Percentiles rank a stretch among this genome's conserved stretches.
Conservation (phyloP, 495 filamentous ascomycete species). For the Podospora tetraspora region DNA sequence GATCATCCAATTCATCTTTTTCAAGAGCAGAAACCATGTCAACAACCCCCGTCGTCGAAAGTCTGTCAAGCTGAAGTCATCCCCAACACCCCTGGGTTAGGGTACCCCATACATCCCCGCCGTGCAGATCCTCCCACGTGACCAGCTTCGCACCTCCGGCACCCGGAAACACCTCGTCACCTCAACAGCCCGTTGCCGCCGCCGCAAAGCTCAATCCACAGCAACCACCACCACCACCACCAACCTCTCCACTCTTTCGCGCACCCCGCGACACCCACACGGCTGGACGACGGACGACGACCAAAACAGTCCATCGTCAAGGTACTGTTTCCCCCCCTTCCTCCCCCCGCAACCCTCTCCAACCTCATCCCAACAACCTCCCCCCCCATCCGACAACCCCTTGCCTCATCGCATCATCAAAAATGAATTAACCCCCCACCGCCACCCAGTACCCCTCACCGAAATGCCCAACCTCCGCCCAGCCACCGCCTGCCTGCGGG, state of each 20-base stretch:
- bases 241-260: conserved; percentile 10
- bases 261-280: neutral
- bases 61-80: neutral
- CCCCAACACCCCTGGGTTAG: neutral
- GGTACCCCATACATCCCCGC: neutral
- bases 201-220: conserved; percentile 1
- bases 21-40: neutral
- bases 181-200: neutral
- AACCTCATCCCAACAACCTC: neutral
- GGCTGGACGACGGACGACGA: neutral
- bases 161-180: conserved; percentile 9
- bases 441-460: neutral
- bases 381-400: neutral
- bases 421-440: neutral
- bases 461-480: conserved; percentile 25
- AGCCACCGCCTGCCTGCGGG: conserved; percentile 21
- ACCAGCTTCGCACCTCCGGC: neutral
- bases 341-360: neutral
- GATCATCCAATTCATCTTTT: neutral
- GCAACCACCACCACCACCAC: neutral
- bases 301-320: neutral
- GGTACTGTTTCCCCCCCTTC: neutral
- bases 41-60: neutral
- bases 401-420: neutral
- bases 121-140: neutral